phyloP scores from a whole-genome alignment of 371 early-diverging fungal species.

The Sporodiniella umbellata region DNA sequence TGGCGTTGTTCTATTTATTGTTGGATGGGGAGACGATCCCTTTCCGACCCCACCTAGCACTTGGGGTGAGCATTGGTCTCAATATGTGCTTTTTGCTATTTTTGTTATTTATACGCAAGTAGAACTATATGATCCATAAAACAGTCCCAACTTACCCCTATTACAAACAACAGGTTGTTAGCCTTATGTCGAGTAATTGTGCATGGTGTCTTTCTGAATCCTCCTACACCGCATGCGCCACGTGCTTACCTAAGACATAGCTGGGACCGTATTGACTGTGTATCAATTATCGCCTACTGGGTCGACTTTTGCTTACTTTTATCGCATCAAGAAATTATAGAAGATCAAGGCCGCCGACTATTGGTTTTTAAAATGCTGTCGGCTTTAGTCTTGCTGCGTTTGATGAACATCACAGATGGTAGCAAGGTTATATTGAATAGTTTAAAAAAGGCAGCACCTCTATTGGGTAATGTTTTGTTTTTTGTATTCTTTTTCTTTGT shows the following conservation, averaged over 20 bases:
- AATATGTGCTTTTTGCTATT: constrained; percentile 50
- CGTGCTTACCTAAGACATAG: constrained; percentile 60
- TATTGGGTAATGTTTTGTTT: constrained; percentile 55
- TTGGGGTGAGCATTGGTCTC: constrained; percentile 57
- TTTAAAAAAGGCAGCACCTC: constrained; percentile 60
- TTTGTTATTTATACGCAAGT: constrained; percentile 60
- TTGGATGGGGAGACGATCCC: constrained; percentile 40
- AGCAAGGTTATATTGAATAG: constrained; percentile 59
- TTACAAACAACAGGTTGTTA: constrained; percentile 6
- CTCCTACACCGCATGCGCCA: constrained; percentile 12
- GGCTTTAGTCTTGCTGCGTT: constrained; percentile 52
- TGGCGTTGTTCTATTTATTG: constrained; percentile 38
- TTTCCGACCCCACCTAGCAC: constrained; percentile 27
- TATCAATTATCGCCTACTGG: constrained; percentile 61
- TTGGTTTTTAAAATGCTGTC: constrained; percentile 57
- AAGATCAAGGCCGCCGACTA: constrained; percentile 34
- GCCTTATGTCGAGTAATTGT: constrained; percentile 51
- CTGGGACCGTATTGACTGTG: constrained; percentile 66
- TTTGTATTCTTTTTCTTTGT: constrained; percentile 66
- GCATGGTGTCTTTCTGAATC: constrained; percentile 52
- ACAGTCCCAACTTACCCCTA: background rate
- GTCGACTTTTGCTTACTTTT: constrained; percentile 49
- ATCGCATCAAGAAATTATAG: constrained; percentile 30
- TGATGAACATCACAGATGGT: constrained; percentile 61
- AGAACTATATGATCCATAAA: background rate